phyloP scores from a whole-genome alignment of 352 stramenopile species.

The Phytophthora citricola region DNA sequence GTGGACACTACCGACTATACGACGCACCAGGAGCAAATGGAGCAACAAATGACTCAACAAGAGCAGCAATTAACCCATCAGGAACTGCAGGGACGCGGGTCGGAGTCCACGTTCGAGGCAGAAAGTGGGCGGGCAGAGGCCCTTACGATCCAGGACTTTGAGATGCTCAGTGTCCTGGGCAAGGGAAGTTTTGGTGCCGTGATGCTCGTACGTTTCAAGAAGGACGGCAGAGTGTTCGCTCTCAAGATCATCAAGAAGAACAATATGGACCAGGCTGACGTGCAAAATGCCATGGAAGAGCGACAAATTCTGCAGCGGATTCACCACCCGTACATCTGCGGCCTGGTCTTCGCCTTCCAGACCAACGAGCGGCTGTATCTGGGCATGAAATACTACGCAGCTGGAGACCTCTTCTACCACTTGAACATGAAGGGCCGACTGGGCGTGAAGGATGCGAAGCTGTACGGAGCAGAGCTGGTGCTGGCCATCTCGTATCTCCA shows the following conservation, averaged over 20 bases:
- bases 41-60: slow-evolving; percentile 25
- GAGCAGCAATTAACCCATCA: slow-evolving; percentile 18
- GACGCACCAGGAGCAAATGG: slow-evolving; percentile 39
- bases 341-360: slow-evolving; percentile 89
- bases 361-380: slow-evolving; percentile 90
- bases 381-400: slow-evolving; percentile 92
- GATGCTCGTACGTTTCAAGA: slow-evolving; percentile 91
- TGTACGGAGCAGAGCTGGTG: slow-evolving; percentile 88
- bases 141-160: slow-evolving; percentile 91
- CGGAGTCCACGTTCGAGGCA: slow-evolving; percentile 11
- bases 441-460: slow-evolving; percentile 62
- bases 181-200: slow-evolving; percentile 90
- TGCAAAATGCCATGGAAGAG: slow-evolving; percentile 90
- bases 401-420: slow-evolving; percentile 90
- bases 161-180: slow-evolving; percentile 89
- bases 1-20: slow-evolving; percentile 42
- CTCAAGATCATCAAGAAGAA: slow-evolving; percentile 93
- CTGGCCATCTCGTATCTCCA: slow-evolving; percentile 91
- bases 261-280: slow-evolving; percentile 87
- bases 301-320: slow-evolving; percentile 90
- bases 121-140: slow-evolving; percentile 44
- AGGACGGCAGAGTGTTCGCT: slow-evolving; percentile 87
- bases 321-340: slow-evolving; percentile 90
- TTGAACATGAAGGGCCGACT: slow-evolving; percentile 84
- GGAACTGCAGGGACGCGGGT: slow-evolving; percentile 16